Evolutionary conservation across 805 yeast species (phyloP).

Genomic region (Naumovozyma castellii): DNA sequence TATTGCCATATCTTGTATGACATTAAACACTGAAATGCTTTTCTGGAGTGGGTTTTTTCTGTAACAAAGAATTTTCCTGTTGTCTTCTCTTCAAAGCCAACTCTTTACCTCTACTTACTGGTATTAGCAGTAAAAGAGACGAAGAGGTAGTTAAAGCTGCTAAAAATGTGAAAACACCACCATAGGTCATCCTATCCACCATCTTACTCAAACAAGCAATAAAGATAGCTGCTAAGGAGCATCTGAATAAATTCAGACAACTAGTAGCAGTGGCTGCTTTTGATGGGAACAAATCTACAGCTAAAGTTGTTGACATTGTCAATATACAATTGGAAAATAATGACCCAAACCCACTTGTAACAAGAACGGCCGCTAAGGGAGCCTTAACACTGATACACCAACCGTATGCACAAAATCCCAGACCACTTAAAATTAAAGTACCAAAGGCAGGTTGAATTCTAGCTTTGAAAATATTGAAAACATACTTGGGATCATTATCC

Average conservation of each 20-base stretch:
- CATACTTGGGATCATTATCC: conserved; percentile 23
- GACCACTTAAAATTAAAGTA: conserved; percentile 35
- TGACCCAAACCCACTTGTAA: conserved; percentile 50
- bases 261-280: conserved; percentile 69
- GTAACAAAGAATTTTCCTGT: conserved; percentile 1
- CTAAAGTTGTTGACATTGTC: conserved; percentile 50
- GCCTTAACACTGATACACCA: conserved; percentile 55
- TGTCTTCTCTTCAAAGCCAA: conserved; percentile 19
- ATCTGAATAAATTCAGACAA: conserved; percentile 60
- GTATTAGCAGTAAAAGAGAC: conserved; percentile 18
- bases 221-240: conserved; percentile 62
- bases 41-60: not conserved
- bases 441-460: conserved; percentile 40
- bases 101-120: conserved; percentile 27
- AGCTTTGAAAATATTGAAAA: conserved; percentile 47
- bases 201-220: conserved; percentile 58
- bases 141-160: conserved; percentile 37
- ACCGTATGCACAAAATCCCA: conserved; percentile 47
- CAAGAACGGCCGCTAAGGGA: conserved; percentile 45
- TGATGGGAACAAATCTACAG: conserved; percentile 69
- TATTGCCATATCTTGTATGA: too few relatives aligned
- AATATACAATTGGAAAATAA: conserved; percentile 49
- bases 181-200: conserved; percentile 48
- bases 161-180: conserved; percentile 73
- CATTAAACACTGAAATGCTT: not conserved